Evolutionary conservation across 2,329 filamentous ascomycete genomes (phyloP), one percentile per base, ranked within the genome.

Genomic region (Cadophora gregata): DNA sequence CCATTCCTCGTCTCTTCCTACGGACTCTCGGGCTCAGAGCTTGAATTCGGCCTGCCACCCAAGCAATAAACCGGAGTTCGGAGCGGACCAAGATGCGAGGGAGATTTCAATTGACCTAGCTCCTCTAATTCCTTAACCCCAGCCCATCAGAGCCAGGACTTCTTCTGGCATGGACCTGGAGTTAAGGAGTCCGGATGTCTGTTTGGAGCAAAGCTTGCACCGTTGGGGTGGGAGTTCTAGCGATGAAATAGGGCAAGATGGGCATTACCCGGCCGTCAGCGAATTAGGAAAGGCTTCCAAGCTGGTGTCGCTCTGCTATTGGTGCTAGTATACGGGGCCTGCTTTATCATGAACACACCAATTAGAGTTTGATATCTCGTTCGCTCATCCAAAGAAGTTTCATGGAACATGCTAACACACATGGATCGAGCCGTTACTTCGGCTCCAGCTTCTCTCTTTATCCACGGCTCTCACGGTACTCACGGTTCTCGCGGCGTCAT

Each of bases 161-260:
- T 19, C 8, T 56, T 56, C 33, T n/a, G 53, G 51, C 16, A 56
- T 56, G 25, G 53, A 10, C 36, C 55, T 42, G 55, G 33, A 58
- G 33, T 25, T 58, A 42, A 58, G 31, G n/a, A 58, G 55, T 58
- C 55, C 61, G 36, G 59, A 38, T 47, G 33, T 36, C 61, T 47
- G 38, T 25, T 58, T 58, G 29, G 16, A n/a, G 51, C 36, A 63
- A 29, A 21, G 38, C 38, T 16, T 29, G 3, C n/a, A 21, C 10
- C 50, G 60, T 36, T 55, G 33, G 12, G n/a, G 33, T 16, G 31
- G 27, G 24, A 21, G 5, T 12, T 25, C 47, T 27, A 42, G 24
- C 8, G 47, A 29, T 36, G 21, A 42, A 27, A 9, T 12, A 16
- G 14, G 55, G 55, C 29, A 58, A 56, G 31, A 36, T 56, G n/a